Base-by-base conservation (phyloP, 805 yeast species). In the Saccharomycopsis sp. region DNA sequence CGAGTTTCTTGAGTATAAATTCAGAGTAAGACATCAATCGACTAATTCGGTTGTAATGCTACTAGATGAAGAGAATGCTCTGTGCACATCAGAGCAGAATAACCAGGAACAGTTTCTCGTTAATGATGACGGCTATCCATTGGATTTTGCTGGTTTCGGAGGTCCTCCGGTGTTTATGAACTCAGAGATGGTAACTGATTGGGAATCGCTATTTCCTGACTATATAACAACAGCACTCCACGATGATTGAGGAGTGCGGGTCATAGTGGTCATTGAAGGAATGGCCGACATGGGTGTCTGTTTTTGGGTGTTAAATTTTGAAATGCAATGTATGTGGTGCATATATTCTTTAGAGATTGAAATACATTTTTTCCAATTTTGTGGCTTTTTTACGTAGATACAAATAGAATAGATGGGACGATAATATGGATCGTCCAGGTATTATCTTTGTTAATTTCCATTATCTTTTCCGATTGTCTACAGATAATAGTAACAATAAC, bases 21-120 rank as follows among this genome's bases (percentile, higher is more conserved):
- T 20, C 22, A 24, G 51, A 24, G 35, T 23, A 35, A 41, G 47
- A 24, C 20, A 14, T 15, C 34, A 42, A 22, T 22, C 56, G 23
- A 38, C 29, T 3, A 53, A 41, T 24, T 53, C 56, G 19, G n/a
- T 53, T 22, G 49, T 53, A 12, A 47, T n/a, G 12, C 34, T 53
- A 35, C 19, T 53, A 9, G 56, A 53, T 17, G 29, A 19, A 53
- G 56, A 53, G 14, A 53, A 53, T 41, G 42, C 19, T 2, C 51
- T 53, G 51, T 35, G 20, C 25, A 14, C 56, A 20, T 41, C 56
- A 1, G 35, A 7, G 25, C 20, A 35, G 5, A 8, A 22, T n/a
- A 53, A 53, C 34, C 42, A 41, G 20, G 50, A 53, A 42, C 50
- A 53, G 51, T 23, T 47, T 14, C 56, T 47, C 17, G 47, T 19